Base-by-base conservation (phyloP, 305 asterid species). In the Ilex paraguariensis region DNA sequence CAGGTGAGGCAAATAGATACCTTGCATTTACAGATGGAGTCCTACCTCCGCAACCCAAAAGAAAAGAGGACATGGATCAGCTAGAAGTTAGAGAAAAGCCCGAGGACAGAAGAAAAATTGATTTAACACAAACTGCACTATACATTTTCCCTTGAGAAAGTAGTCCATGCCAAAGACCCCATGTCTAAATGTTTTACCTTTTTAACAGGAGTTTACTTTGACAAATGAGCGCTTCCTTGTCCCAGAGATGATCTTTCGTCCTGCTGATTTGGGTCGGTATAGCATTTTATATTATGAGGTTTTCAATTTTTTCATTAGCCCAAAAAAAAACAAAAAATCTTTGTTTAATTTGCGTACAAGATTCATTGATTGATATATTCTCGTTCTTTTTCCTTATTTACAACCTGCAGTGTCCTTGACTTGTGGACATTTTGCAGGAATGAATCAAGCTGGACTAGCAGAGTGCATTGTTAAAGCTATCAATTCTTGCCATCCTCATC, bases 381-480 rank as follows among this genome's bases (percentile, higher is more conserved):
- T 21, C 28, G 28, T 21, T 21, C 28, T 21, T 21, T 21, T 21
- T 21, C 28, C 1, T 21, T 21, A 21, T 42, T 42, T 42, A 42
- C 12, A 42, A 1, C 48, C 12, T 42, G 48, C 12, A 11, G 12
- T 42, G 12, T 42, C 12, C 0, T 6, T 50, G 15, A 59, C 12
- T 10, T 52, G 21, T 56, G 66, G 66, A 63, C 73, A 71, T 69
- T 57, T 50, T 70, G 7, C 73, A 92, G 98, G 98, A 77, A 75
- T 93, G 97, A 90, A 93, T 71, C 94, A 93, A 74, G 96, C 97
- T 62, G 98, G 97, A 54, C 87, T 93, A 66, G 97, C 98, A 49
- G 98, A 90, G 78, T 93, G 98, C 70, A 80, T 93, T 42, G 87
- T 90, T 59, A 85, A 94, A 80, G 81, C 97, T 66, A 85, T 92